phyloP scores from a whole-genome alignment of 495 filamentous ascomycete genomes.

The Penicillium pulvis region DNA sequence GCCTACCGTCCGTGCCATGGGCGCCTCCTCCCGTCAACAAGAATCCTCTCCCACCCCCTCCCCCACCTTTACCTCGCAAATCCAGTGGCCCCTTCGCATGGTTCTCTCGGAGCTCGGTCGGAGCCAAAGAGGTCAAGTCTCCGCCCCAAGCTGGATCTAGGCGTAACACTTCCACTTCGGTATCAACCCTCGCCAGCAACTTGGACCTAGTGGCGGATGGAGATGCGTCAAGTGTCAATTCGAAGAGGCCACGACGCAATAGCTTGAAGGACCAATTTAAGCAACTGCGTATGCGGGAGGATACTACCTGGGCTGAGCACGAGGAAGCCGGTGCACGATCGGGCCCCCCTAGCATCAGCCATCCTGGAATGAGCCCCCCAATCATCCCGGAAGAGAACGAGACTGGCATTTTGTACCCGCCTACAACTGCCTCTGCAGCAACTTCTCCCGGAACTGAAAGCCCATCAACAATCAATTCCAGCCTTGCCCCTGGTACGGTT shows the following conservation, averaged over 20 bases:
- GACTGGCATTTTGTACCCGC: conserved; percentile 26
- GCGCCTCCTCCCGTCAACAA: conserved; percentile 42
- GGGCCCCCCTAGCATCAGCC: conserved; percentile 47
- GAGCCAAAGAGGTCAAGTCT: conserved; percentile 59
- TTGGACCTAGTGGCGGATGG: conserved; percentile 68
- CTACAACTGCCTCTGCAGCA: conserved; percentile 40
- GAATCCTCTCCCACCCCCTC: conserved; percentile 42
- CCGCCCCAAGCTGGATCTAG: conserved; percentile 50
- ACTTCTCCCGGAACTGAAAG: conserved; percentile 48
- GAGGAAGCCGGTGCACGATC: conserved; percentile 41
- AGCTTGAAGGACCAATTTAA: conserved; percentile 88
- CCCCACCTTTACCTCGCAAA: conserved; percentile 59
- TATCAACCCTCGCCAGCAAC: conserved; percentile 73
- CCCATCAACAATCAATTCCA: conserved; percentile 55
- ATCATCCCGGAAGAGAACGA: conserved; percentile 59
- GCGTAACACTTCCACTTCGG: conserved; percentile 74
- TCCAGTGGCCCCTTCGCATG: conserved; percentile 81
- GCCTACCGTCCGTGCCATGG: conserved; percentile 57
- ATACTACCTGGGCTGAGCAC: conserved; percentile 58
- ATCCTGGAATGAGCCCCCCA: conserved; percentile 56
- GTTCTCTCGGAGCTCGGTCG: conserved; percentile 73
- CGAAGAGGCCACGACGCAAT: conserved; percentile 57
- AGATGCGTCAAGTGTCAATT: conserved; percentile 43
- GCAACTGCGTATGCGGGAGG: conserved; percentile 76
- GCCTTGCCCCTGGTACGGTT: conserved; percentile 79